Conservation (phyloP, 2,329 filamentous ascomycete genomes). For the Immersiporthe knoxdaviesiana region DNA sequence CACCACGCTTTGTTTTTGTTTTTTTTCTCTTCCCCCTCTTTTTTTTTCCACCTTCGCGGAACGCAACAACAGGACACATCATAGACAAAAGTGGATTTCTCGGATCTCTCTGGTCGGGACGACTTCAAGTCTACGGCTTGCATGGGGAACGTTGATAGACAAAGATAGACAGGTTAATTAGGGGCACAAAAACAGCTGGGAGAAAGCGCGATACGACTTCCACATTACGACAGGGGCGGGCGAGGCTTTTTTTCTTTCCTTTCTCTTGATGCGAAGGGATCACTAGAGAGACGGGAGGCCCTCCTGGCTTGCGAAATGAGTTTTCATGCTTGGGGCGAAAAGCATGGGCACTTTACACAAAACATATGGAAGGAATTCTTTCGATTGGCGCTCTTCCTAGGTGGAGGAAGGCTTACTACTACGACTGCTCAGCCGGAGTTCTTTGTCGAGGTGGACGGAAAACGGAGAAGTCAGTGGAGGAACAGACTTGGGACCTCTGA, state of each 20-base stretch:
- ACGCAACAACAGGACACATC: conserved; percentile 42
- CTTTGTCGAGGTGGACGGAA: conserved; percentile 27
- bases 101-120: conserved; percentile 57
- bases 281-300: conserved; percentile 26
- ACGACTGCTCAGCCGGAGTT: conserved; percentile 24
- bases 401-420: conserved; percentile 28
- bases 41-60: conserved; percentile 31
- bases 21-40: conserved; percentile 31
- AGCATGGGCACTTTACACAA: conserved; percentile 27
- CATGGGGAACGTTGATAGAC: conserved; percentile 32
- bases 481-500: background rate
- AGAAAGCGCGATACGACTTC: conserved; percentile 28
- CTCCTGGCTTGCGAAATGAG: conserved; percentile 26
- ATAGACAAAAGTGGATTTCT: conserved; percentile 72
- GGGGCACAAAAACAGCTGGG: conserved; percentile 29
- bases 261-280: conserved; percentile 28
- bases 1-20: conserved; percentile 27
- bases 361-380: conserved; percentile 26
- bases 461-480: background rate
- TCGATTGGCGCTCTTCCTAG: conserved; percentile 25
- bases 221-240: conserved; percentile 25
- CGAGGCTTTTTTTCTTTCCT: conserved; percentile 27
- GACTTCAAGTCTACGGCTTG: conserved; percentile 30
- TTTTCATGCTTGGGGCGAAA: conserved; percentile 26
- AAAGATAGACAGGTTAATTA: conserved; percentile 32